Conservation (phyloP, 2,329 filamentous ascomycete species). For the Aciculosporium take region DNA sequence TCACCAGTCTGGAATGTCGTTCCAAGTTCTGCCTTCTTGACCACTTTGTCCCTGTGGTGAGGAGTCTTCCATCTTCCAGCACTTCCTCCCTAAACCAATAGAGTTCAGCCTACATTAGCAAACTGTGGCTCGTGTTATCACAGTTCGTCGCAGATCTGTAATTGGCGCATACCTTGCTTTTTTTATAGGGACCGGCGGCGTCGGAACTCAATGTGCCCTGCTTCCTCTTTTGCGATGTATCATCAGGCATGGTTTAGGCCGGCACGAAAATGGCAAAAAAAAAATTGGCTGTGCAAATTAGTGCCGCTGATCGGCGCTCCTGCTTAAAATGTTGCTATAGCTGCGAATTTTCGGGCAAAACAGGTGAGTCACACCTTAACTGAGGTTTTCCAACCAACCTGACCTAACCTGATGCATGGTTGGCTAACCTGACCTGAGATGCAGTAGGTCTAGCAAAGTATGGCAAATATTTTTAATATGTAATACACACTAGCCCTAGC, state of each 20-base stretch:
- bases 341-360: no score
- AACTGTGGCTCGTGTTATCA: neutral
- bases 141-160: neutral
- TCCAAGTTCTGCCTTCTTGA: constrained; percentile 26
- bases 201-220: constrained; percentile 14
- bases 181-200: constrained; percentile 19
- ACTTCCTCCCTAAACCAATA: constrained; percentile 29
- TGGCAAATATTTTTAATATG: no score
- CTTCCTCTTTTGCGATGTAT: constrained; percentile 22
- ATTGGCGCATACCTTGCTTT: constrained; percentile 24
- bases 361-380: no score
- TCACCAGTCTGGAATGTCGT: constrained; percentile 50
- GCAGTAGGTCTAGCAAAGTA: no score
- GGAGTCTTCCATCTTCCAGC: constrained; percentile 48
- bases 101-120: neutral
- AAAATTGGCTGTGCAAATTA: no score
- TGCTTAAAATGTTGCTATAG: no score
- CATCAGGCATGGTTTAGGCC: constrained; percentile 17
- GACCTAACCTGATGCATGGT: no score
- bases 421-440: no score
- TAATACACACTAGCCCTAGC: no score
- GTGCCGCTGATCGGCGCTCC: no score
- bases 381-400: no score
- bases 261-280: neutral
- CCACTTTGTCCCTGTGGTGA: constrained; percentile 38